phyloP scores from a whole-genome alignment of 208 protist genomes.

The Paratrypanosoma confusum region DNA sequence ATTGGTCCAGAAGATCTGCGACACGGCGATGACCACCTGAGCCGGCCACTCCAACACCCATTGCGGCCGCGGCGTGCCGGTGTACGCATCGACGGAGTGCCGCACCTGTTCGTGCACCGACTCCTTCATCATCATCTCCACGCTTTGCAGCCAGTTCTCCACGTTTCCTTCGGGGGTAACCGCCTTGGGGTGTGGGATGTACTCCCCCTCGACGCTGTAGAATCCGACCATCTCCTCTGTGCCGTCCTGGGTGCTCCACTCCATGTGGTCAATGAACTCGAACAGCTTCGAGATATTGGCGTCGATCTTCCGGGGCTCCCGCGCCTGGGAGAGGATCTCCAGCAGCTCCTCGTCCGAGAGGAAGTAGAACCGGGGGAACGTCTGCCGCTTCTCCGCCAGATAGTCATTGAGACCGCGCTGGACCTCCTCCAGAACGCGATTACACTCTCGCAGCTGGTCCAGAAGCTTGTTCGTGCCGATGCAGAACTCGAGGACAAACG shows the following conservation, averaged over 20 bases:
- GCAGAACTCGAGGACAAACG: conserved; percentile 91
- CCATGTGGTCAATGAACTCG: conserved; percentile 86
- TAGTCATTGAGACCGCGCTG: conserved; percentile 97
- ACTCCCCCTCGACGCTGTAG: conserved; percentile 90
- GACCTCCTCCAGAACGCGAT: conserved; percentile 92
- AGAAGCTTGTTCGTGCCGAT: conserved; percentile 90
- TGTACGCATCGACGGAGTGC: conserved; percentile 51
- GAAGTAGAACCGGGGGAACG: conserved; percentile 92
- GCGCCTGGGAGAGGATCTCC: conserved; percentile 94
- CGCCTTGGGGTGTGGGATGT: conserved; percentile 68
- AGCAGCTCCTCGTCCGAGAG: conserved; percentile 90
- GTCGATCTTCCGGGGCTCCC: conserved; percentile 93
- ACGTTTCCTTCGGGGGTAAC: conserved; percentile 91
- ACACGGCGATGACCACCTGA: conserved; percentile 86
- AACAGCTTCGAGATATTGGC: conserved; percentile 93
- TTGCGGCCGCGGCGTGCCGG: conserved; percentile 42
- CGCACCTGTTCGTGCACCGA: conserved; percentile 73
- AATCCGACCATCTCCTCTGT: conserved; percentile 86
- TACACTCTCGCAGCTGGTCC: conserved; percentile 88
- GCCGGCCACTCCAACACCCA: conserved; percentile 90
- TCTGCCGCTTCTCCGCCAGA: conserved; percentile 91
- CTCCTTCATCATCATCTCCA: conserved; percentile 92
- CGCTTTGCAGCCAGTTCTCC: conserved; percentile 92
- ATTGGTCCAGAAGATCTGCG: conserved; percentile 93
- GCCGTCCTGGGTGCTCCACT: conserved; percentile 52